These are phyloP conservation scores for Colletotrichum aenigma DNA, from an alignment of 2,329 filamentous ascomycete genomes.

Conservation along the genomic window DNA sequence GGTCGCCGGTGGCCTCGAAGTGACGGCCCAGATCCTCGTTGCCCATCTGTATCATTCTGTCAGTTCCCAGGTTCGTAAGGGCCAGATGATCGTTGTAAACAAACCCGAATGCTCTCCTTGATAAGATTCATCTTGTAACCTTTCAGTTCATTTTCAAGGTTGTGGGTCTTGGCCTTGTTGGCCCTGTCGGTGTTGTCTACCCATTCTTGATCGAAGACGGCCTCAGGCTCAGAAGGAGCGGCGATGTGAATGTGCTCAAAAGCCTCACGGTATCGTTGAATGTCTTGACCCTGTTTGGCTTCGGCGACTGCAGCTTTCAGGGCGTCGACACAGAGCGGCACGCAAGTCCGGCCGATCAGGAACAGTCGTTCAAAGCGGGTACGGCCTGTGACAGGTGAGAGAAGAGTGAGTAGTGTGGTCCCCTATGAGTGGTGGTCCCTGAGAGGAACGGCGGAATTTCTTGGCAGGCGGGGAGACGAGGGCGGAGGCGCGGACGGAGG, in stretches of 20 bases:
- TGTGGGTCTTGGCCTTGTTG: slow-evolving; percentile 72
- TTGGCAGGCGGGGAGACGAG: slow-evolving; percentile 7
- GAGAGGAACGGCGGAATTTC: not conserved
- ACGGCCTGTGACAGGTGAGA: slow-evolving; percentile 58
- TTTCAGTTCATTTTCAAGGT: slow-evolving; percentile 85
- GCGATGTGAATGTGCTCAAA: slow-evolving; percentile 68
- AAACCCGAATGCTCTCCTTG: slow-evolving; percentile 92
- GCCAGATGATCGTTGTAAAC: slow-evolving; percentile 24
- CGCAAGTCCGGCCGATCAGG: slow-evolving; percentile 80
- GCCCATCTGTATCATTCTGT: slow-evolving; percentile 71
- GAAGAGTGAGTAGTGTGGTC: not conserved
- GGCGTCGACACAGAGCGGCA: slow-evolving; percentile 78
- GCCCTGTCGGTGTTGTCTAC: slow-evolving; percentile 68
- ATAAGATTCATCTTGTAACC: slow-evolving; percentile 97
- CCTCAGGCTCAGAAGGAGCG: slow-evolving; percentile 71
- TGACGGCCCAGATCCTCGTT: slow-evolving; percentile 91
- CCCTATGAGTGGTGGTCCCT: not conserved
- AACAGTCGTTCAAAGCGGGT: slow-evolving; percentile 82
- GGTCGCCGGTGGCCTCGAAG: slow-evolving; percentile 78
- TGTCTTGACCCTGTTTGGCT: slow-evolving; percentile 77
- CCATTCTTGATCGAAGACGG: slow-evolving; percentile 74
- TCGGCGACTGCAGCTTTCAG: slow-evolving; percentile 78
- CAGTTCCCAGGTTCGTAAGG: not conserved
- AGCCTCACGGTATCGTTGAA: slow-evolving; percentile 71
- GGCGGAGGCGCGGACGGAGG: slow-evolving; percentile 4